Evolutionary conservation across 2,329 filamentous ascomycete genomes (phyloP), one percentile per base, ranked within the genome.

Genomic region (Fusarium annulatum): DNA sequence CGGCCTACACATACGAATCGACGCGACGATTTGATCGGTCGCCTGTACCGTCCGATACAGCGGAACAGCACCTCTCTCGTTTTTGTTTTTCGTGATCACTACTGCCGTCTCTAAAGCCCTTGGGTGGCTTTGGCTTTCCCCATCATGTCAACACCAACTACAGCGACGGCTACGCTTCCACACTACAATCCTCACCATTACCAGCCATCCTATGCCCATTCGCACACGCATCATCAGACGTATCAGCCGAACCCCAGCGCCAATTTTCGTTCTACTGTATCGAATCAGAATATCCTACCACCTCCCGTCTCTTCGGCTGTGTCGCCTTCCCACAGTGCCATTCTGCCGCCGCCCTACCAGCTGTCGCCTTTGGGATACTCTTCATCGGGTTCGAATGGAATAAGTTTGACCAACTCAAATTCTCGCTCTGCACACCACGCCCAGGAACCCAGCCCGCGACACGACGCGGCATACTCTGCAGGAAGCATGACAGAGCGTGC

Each of bases 71-170:
- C 64, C 42, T 49, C 39, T 48, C 41, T 55, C 59, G 49, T 62
- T 66, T 63, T 46, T 55, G 63, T 61, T 67, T 61, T 64, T 65
- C 61, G 71, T 60, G 67, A 69, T 65, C 60, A 33, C 61, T 67
- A 66, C 60, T 65, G 45, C 65, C 71, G 45, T 49, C 61, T 69
- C 46, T 61, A 56, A 59, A 63, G 73, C 71, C 75, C 72, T 42
- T 74, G 74, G 72, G 67, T 67, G 76, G 76, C 73, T 77, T 60
- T 78, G 72, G 61, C 69, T 72, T 73, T 63, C 66, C 61, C 58
- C 74, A 74, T 76, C 79, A 95, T 96, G 93, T 95, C 93, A 87
- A 95, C 93, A 77, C 93, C 93, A 76, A 94, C 93, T 71, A 93
- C 91, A 79, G 92, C 91, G 79, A 93, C 92, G 82, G 91, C 91